Evolutionary conservation across 768 basidiomycete species (phyloP).

Genomic region (Rhodotorula paludigena): DNA sequence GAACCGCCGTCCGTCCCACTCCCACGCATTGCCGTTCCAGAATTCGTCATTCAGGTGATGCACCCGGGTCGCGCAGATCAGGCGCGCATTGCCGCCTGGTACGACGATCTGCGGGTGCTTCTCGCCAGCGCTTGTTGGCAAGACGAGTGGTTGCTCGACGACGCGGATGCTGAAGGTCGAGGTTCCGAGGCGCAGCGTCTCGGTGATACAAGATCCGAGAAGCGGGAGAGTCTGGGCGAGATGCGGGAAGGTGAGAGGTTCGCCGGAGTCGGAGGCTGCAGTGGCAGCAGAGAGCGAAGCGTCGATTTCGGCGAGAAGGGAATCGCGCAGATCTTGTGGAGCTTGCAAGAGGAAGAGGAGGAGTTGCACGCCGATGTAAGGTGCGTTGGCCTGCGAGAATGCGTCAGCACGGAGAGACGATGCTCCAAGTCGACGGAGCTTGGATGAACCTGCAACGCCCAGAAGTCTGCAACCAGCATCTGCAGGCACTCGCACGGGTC

Average conservation of each 20-base stretch:
- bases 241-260: neutral
- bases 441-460: conserved; percentile 34
- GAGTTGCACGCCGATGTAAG: conserved; percentile 20
- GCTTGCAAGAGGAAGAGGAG: conserved; percentile 32
- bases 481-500: no score
- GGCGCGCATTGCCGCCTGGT: neutral
- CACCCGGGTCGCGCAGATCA: conserved; percentile 22
- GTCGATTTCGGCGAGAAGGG: conserved; percentile 24
- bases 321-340: neutral
- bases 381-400: conserved; percentile 39
- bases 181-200: conserved; percentile 35
- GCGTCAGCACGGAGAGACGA: conserved; percentile 27
- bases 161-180: conserved; percentile 28
- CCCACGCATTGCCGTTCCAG: conserved; percentile 13
- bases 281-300: neutral
- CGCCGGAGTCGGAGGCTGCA: neutral
- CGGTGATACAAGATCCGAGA: conserved; percentile 26
- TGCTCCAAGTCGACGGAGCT: conserved; percentile 21
- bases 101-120: neutral
- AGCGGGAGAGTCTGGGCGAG: conserved; percentile 24
- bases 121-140: neutral
- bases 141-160: conserved; percentile 15
- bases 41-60: conserved; percentile 17
- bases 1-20: conserved; percentile 36
- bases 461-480: no score